These are phyloP conservation scores for Stipa capillata DNA, from an alignment of 176 grass and related monocot species.

Conservation along the genomic window DNA sequence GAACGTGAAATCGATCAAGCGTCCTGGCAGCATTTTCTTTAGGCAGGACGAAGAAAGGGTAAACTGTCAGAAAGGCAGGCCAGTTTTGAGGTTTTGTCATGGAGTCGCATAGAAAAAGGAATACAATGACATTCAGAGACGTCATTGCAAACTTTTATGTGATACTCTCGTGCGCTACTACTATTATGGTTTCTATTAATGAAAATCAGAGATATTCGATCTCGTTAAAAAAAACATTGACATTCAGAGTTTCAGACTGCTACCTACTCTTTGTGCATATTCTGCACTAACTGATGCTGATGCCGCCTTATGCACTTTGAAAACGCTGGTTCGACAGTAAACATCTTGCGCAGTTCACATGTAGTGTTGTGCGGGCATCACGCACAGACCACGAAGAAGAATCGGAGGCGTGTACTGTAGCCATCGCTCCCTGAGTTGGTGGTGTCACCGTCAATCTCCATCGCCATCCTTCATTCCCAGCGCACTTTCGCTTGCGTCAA, in stretches of 20 bases:
- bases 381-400: conserved; percentile 2
- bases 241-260: too few species aligned
- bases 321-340: not conserved
- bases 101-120: not conserved
- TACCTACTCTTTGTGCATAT: too few species aligned
- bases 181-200: too few species aligned
- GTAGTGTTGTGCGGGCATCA: not conserved
- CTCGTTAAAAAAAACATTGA: too few species aligned
- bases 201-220: too few species aligned
- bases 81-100: not conserved
- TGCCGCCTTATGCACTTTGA: not conserved
- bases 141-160: too few species aligned
- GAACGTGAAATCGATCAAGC: not conserved
- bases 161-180: too few species aligned
- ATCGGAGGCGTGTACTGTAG: not conserved
- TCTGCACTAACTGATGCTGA: too few species aligned
- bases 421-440: conserved; percentile 25
- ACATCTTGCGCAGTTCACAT: too few species aligned
- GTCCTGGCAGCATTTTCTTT: not conserved
- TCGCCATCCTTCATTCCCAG: not conserved
- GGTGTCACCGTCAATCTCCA: conserved; percentile 26
- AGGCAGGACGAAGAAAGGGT: not conserved
- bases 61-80: not conserved
- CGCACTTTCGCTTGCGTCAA: not conserved
- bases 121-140: not conserved